Evolutionary conservation across 768 basidiomycete genomes (phyloP), one percentile per base, ranked within the genome.

Genomic region (Cubamyces sp.): DNA sequence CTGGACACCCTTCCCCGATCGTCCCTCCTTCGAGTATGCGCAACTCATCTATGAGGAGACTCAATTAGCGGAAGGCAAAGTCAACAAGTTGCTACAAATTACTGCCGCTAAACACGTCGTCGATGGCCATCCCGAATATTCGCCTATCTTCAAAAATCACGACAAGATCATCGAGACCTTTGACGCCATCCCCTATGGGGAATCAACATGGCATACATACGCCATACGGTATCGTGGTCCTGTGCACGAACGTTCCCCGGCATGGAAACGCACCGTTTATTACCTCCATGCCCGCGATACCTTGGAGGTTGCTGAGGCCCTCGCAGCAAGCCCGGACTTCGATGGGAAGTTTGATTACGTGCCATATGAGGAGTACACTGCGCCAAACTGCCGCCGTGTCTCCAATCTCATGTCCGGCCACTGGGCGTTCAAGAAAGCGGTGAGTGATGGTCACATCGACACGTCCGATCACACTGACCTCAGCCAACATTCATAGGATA

Each of bases 371-470:
- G 69, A 71, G 5, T 64, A 67, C 39, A 71, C 73, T 16, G 47
- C 54, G 0, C 48, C 69, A 9, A 73, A 70, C 0, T 66, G 71
- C 19, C 62, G 74, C 0, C 69, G 64, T 4, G 78, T 66, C 54
- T 42, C 39, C 3, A 69, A 81, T 66, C 64, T 82, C 18, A 79
- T 81, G 76, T 78, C 77, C 0, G 80, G 76, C 3, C 68, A 77
- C 34, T 81, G 71, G 67, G 75, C 75, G 3, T 81, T 77, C 77
- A 54, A 67, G 6, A 78, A 82, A 50, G 74, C 73, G 12, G 76
- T 75, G 40, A n/a, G 50, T 37, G 28, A 30, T 30, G 28, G 12
- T 12, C 48, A 45, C 40, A 19, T 16, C 15, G 28, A 30, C 28
- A 30, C 28, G 8, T 30, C 25, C n/a, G 11, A 23, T 28, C 16